Conservation (phyloP, 768 basidiomycete species). For the Lentinula edodes region DNA sequence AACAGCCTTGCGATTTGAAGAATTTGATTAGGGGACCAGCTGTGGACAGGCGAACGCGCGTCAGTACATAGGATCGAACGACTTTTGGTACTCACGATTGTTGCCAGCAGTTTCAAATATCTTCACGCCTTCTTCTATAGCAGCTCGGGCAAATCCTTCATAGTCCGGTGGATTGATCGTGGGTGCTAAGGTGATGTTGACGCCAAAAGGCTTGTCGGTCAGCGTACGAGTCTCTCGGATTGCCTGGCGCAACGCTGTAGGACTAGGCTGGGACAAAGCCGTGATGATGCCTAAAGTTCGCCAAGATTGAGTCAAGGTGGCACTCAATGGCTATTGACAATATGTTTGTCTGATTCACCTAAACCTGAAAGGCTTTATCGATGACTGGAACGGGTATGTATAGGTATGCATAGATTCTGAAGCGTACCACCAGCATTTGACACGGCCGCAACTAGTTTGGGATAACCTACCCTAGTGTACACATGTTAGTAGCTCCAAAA, state of each 20-base stretch:
- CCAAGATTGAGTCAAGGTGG: background rate
- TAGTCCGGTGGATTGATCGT: conserved; percentile 91
- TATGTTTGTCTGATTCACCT: background rate
- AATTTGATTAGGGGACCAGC: conserved; percentile 75
- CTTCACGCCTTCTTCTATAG: conserved; percentile 81
- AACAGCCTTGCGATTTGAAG: conserved; percentile 72
- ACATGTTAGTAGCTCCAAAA: background rate
- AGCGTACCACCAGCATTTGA: conserved; percentile 82
- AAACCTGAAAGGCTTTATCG: background rate
- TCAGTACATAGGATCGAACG: background rate
- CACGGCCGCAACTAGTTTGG: conserved; percentile 68
- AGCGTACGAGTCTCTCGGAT: conserved; percentile 72
- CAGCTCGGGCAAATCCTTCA: conserved; percentile 67
- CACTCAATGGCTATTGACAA: background rate
- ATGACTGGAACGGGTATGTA: background rate
- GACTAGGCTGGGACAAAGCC: conserved; percentile 82
- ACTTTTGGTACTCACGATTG: conserved; percentile 52
- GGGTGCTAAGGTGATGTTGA: conserved; percentile 84
- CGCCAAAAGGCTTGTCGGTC: conserved; percentile 75
- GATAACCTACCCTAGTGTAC: conserved; percentile 69
- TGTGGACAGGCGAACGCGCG: conserved; percentile 18
- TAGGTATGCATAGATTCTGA: conserved; percentile 18
- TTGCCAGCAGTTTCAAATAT: conserved; percentile 94
- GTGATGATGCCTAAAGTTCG: conserved; percentile 67
- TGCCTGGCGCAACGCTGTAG: conserved; percentile 72